Base-by-base conservation (phyloP, 768 basidiomycete genomes). In the Collybia sordida region DNA sequence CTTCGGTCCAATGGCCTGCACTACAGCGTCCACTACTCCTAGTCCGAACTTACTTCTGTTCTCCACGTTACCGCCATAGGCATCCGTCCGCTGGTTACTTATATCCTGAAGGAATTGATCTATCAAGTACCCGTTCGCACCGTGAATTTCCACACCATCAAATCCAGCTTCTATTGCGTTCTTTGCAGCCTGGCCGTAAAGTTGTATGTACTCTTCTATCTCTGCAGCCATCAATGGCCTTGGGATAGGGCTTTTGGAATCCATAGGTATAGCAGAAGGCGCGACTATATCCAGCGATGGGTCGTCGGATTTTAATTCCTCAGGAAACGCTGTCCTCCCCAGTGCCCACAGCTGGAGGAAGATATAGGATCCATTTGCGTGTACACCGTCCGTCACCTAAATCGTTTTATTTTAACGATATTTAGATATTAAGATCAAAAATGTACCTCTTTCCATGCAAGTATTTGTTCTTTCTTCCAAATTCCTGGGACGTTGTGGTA, bases 1-100 rank as follows among this genome's bases (percentile, higher is more conserved):
- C 19, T 80, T 74, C 22, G 70, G 62, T 0, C 88, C 87, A 31
- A 88, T 64, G 0, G 77, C 76, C 0, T 71, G 60, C 3, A 66
- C 68, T 1, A 87, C 65, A 1, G 79, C 81, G 28, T 78, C 71
- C 5, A 81, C 60, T 34, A 86, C 68, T 51, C 84, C 81, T 4
- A 85, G 65, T 0, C 64, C 58, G 60, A 90, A 88, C 22, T 79
- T 71, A 1, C 73, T 68, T 4, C 89, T 71, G 49, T 78, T 79
- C 61, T 85, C 79, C 22, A 88, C 65, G 39, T 75, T 77, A 2
- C 89, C 88, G 0, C 88, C 88, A 62, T 85, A 91, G 39, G 74
- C 67, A 60, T 89, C 86, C 6, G 75, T 80, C 14, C 85, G 74
- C 4, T 72, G 58, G 63, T 88, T 88, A 28, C 69, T 70, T 15